Base-by-base conservation (phyloP, 2,329 filamentous ascomycete genomes). In the Cladorrhinum sp. region DNA sequence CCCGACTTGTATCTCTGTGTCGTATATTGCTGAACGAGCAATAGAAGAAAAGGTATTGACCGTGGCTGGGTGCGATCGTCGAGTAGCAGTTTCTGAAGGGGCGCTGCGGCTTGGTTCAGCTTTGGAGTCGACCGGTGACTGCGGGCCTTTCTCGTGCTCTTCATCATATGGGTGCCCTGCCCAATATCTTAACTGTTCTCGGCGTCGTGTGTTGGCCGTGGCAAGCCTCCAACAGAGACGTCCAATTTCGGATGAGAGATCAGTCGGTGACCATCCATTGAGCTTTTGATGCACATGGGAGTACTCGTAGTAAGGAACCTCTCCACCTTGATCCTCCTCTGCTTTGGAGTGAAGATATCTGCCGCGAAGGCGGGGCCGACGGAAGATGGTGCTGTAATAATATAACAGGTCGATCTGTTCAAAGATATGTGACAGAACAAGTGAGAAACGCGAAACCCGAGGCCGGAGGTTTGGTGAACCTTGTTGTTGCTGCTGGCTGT, bases 161-260 rank as follows among this genome's bases (percentile, higher is more conserved):
- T 10, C 36, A 13, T 41, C 16, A 9, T 16, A n/a, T 41, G 2
- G 60, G 56, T 29, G 55, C 51, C 41, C 52, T 22, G 7, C 16
- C 58, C 58, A 60, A 27, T 55, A 55, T 12, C 41, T 20, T 2
- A 60, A 38, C 23, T 60, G 58, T 41, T 60, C 58, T 55, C 58
- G 51, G 3, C 58, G 51, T 5, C 36, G 36, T 4, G 36, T 18
- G n/a, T 41, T 41, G 9, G 36, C 36, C 8, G 36, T 41, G 7
- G 36, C 36, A 16, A 41, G n/a, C 16, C 36, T 41, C 36, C 36
- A 41, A 41, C 8, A 10, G 10, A 41, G n/a, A 13, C 6, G 6
- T 7, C 16, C 16, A 5, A 41, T 16, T 5, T 41, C 36, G 16
- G 16, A 18, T 13, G 36, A 41, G 27, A 32, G 12, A 9, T 41